phyloP scores from a whole-genome alignment of 768 basidiomycete species.

The Calocybe indica region DNA sequence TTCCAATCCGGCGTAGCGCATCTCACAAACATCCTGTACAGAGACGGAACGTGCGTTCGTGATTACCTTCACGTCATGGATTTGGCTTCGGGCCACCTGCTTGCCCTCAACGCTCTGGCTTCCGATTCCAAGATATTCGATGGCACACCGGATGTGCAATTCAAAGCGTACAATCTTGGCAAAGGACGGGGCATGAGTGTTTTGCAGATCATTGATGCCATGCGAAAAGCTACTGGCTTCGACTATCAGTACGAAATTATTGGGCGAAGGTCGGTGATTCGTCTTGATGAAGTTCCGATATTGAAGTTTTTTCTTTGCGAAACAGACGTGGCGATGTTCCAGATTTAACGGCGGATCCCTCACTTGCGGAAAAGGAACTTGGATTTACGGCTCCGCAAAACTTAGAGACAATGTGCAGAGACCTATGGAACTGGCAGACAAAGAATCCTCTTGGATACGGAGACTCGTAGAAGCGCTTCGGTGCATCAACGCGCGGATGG shows the following conservation, averaged over 20 bases:
- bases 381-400: constrained; percentile 81
- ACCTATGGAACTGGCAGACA: constrained; percentile 99
- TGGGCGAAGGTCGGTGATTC: constrained; percentile 68
- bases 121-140: constrained; percentile 57
- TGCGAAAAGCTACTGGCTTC: constrained; percentile 86
- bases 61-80: constrained; percentile 94
- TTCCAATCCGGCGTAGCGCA: constrained; percentile 1
- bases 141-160: constrained; percentile 50
- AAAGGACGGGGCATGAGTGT: constrained; percentile 91
- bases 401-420: constrained; percentile 90
- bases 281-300: too few species aligned
- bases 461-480: not conserved
- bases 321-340: constrained; percentile 91
- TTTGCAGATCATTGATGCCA: constrained; percentile 89
- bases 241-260: constrained; percentile 87
- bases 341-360: constrained; percentile 90
- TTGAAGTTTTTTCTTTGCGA: too few species aligned
- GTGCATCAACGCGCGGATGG: too few species aligned
- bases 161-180: constrained; percentile 95
- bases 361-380: constrained; percentile 87
- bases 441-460: constrained; percentile 80
- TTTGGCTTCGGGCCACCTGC: constrained; percentile 88
- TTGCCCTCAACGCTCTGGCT: constrained; percentile 80
- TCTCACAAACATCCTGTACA: constrained; percentile 17
- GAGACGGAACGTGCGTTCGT: constrained; percentile 96